These are phyloP conservation scores for Hawksworthiomyces lignivorus DNA, from an alignment of 2,329 filamentous ascomycete species.

Conservation along the genomic window DNA sequence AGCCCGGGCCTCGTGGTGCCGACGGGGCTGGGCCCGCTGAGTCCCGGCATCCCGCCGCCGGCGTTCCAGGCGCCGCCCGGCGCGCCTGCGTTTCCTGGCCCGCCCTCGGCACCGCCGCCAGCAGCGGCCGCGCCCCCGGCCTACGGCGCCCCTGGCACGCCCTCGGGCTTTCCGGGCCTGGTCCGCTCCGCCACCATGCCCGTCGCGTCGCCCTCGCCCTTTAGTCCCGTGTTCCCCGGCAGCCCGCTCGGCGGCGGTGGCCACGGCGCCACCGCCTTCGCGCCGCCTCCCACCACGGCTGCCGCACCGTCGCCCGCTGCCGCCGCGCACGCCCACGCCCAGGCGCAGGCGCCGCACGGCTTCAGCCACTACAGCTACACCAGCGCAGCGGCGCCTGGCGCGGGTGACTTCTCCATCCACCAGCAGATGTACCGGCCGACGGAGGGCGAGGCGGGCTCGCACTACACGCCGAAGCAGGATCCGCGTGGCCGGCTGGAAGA, in stretches of 20 bases:
- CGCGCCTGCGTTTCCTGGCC: slow-evolving; percentile 33
- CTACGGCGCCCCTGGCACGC: slow-evolving; percentile 19
- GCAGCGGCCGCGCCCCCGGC: too few species aligned
- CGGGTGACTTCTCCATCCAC: slow-evolving; percentile 51
- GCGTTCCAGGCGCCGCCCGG: slow-evolving; percentile 31
- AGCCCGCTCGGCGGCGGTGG: too few species aligned
- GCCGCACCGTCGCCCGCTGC: slow-evolving; percentile 30
- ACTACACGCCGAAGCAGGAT: slow-evolving; percentile 39
- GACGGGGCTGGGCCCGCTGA: slow-evolving; percentile 35
- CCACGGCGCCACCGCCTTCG: slow-evolving; percentile 19
- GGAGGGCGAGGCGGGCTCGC: slow-evolving; percentile 45
- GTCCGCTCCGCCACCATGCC: slow-evolving; percentile 41
- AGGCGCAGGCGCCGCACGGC: slow-evolving; percentile 24
- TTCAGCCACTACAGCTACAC: slow-evolving; percentile 47
- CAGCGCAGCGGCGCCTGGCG: slow-evolving; percentile 14
- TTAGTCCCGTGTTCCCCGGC: slow-evolving; percentile 4
- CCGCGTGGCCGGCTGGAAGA: slow-evolving; percentile 51
- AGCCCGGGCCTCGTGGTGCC: slow-evolving; percentile 43
- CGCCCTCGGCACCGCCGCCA: too few species aligned
- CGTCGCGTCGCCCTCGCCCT: slow-evolving; percentile 24
- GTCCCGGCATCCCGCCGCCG: slow-evolving; percentile 28
- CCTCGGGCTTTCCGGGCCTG: slow-evolving; percentile 28
- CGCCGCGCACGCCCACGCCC: slow-evolving; percentile 7
- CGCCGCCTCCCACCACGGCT: slow-evolving; percentile 36
- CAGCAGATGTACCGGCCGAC: slow-evolving; percentile 63